These are phyloP conservation scores for Phoenix roebelenii DNA, from an alignment of 176 grass and related monocot genomes.

Conservation along the genomic window DNA sequence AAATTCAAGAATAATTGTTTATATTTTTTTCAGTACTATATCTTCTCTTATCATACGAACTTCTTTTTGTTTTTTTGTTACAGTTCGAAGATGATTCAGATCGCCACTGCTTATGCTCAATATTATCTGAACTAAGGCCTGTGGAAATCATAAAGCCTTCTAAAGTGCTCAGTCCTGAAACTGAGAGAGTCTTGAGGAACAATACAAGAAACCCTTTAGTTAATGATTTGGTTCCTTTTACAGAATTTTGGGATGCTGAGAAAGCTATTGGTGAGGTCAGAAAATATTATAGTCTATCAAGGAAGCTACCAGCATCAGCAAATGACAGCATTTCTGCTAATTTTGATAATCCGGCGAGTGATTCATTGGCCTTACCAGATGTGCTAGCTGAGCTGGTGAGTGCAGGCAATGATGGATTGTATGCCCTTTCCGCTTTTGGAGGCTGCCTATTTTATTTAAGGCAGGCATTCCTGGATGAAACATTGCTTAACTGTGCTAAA, in stretches of 20 bases:
- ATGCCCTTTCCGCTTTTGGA: constrained; percentile 86
- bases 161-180: constrained; percentile 60
- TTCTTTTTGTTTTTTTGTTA: constrained; percentile 12
- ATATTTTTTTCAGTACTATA: too few relatives aligned
- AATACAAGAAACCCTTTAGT: constrained; percentile 75
- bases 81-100: constrained; percentile 85
- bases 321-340: constrained; percentile 16
- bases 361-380: constrained; percentile 28
- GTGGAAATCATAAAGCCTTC: constrained; percentile 85
- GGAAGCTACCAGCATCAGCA: constrained; percentile 10
- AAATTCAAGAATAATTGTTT: too few relatives aligned
- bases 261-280: constrained; percentile 53
- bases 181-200: constrained; percentile 70
- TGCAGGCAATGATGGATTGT: constrained; percentile 46
- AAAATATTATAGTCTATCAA: constrained; percentile 49
- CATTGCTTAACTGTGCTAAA: constrained; percentile 67
- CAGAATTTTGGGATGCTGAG: constrained; percentile 80
- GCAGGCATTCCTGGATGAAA: constrained; percentile 71
- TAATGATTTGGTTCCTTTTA: constrained; percentile 57
- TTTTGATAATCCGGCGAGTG: constrained; percentile 12
- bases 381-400: constrained; percentile 51
- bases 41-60: not conserved
- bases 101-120: constrained; percentile 62
- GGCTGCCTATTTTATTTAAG: constrained; percentile 93
- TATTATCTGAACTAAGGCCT: constrained; percentile 88